These are phyloP conservation scores for Aspergillus sp. DNA, from an alignment of 2,329 filamentous ascomycete species.

Conservation along the genomic window DNA sequence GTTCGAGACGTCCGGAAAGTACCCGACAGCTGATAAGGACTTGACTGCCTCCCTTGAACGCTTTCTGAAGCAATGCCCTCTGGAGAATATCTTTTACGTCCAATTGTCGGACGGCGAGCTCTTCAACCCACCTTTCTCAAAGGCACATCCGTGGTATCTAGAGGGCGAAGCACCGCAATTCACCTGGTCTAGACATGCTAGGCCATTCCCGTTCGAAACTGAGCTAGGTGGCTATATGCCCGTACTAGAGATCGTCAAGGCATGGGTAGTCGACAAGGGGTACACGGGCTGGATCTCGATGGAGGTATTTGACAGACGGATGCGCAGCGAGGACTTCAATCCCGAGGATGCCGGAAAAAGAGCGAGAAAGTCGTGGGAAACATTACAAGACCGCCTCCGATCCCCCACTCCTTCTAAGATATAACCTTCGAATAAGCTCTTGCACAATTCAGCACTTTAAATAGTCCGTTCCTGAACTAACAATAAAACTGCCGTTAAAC, in stretches of 20 bases:
- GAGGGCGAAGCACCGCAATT: slow-evolving; percentile 32
- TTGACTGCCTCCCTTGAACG: slow-evolving; percentile 28
- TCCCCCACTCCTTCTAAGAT: not conserved
- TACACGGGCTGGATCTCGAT: slow-evolving; percentile 38
- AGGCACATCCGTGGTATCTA: slow-evolving; percentile 32
- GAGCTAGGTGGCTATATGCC: slow-evolving; percentile 32
- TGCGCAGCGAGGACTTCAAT: slow-evolving; percentile 22
- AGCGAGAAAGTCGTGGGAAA: slow-evolving; percentile 24
- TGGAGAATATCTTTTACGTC: slow-evolving; percentile 39
- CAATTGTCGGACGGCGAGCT: slow-evolving; percentile 41
- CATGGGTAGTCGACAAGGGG: slow-evolving; percentile 33
- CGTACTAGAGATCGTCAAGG: slow-evolving; percentile 27
- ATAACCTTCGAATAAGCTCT: not conserved
- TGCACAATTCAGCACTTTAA: not conserved
- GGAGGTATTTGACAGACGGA: slow-evolving; percentile 36
- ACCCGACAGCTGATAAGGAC: slow-evolving; percentile 20
- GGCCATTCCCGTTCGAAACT: slow-evolving; percentile 35
- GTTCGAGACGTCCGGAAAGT: slow-evolving; percentile 25
- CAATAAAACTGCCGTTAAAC: not conserved
- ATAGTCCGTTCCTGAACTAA: not conserved
- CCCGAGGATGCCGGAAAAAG: slow-evolving; percentile 22
- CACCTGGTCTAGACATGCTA: slow-evolving; percentile 33
- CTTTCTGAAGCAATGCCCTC: slow-evolving; percentile 22
- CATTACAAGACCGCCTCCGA: slow-evolving; percentile 14
- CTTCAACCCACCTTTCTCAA: slow-evolving; percentile 34